Evolutionary conservation across 164 flowering plant genomes (phyloP), one percentile per base, ranked within the genome.

Genomic region (Chloranthus sessilifolius): DNA sequence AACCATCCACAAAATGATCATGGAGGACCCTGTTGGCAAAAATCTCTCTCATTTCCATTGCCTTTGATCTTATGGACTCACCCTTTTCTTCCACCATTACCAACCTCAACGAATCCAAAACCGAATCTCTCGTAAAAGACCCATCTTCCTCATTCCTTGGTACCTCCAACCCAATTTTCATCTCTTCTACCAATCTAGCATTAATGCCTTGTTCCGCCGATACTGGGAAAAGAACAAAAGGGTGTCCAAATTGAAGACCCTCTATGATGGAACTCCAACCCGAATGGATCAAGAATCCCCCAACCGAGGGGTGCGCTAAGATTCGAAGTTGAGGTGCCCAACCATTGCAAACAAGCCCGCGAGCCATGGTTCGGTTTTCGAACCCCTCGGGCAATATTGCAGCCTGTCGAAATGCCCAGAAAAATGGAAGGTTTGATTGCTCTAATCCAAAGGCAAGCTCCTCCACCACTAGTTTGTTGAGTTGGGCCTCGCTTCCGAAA

Each of bases 261-360:
- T 85, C 95, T 0, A 75, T 43, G 0, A 70, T 68, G 12, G 85
- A 82, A 61, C 67, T 73, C 80, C 79, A 78, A 1, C 89, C 95
- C 22, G 81, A 74, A 49, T 81, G 86, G 24, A 82, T 75, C 68
- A 84, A 43, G 59, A 65, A 81, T 1, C 81, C 84, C 12, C 81
- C 76, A 0, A 76, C 56, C 2, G 84, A 46, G 0, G 53, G 61
- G 38, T 81, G 92, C 14, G 64, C 39, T 34, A 84, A 54, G 39
- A 79, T 79, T 61, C 30, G 67, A 5, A 61, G 46, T 49, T 79
- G 88, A 1, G 88, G 83, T 0, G 65, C 83, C 92, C 84, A 84
- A 3, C 68, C 66, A n/a, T 8, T 10, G 31, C 33, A 31, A 0
- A 84, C 63, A 5, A 74, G 3, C 10, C 83, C 88, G 0, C 74